Conservation (phyloP, 2,329 filamentous ascomycete species). For the Proliferodiscus dingleyae region DNA sequence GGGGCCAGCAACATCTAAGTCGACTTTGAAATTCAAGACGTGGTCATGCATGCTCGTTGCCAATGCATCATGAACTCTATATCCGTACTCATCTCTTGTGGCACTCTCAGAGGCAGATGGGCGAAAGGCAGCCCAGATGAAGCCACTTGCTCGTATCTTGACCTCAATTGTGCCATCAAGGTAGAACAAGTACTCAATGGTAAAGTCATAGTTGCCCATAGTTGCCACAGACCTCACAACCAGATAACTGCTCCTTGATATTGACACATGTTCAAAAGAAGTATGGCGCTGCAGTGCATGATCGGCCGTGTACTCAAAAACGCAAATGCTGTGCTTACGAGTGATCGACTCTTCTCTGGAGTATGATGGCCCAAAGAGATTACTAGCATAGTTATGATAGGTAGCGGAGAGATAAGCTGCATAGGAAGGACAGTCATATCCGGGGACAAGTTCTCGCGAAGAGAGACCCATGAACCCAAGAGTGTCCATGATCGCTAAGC, state of each 20-base stretch:
- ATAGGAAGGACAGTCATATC: conserved; percentile 43
- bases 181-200: conserved; percentile 47
- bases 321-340: conserved; percentile 47
- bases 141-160: conserved; percentile 43
- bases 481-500: conserved; percentile 30
- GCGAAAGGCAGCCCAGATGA: conserved; percentile 46
- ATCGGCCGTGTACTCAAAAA: conserved; percentile 49
- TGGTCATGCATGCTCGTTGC: conserved; percentile 51
- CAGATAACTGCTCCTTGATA: conserved; percentile 45
- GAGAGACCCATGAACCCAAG: conserved; percentile 31
- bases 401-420: conserved; percentile 45
- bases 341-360: conserved; percentile 39
- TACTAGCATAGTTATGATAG: too few species aligned
- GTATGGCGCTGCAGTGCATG: conserved; percentile 47
- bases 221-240: conserved; percentile 43
- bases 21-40: conserved; percentile 50
- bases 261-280: conserved; percentile 36
- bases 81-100: conserved; percentile 45
- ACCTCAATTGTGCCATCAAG: conserved; percentile 48
- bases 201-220: conserved; percentile 51
- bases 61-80: conserved; percentile 43
- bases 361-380: too few species aligned
- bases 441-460: conserved; percentile 28
- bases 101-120: conserved; percentile 21
- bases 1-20: conserved; percentile 46